Base-by-base conservation (phyloP, 148 eudicot genomes). In the Fagopyrum homotropicum region DNA sequence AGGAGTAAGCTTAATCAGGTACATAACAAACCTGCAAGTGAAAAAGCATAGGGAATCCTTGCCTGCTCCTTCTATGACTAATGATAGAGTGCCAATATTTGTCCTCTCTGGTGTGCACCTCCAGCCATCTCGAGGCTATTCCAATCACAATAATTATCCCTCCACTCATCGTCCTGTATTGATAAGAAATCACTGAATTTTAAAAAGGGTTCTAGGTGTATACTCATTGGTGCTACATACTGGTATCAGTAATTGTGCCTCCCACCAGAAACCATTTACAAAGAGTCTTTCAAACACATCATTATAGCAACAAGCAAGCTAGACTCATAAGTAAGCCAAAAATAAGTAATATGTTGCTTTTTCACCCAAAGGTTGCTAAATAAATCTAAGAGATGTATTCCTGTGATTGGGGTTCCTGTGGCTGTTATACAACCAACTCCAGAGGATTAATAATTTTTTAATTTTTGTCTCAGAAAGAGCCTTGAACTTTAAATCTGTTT, bases 91-190 rank as follows among this genome's bases (percentile, higher is more conserved):
- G 84, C 93, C 91, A 90, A 81, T 86, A 91, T 77, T 84, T 91
- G 80, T 79, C 85, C 52, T 84, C 81, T 81, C 81, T 75, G 64
- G 78, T 70, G 76, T 79, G 80, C 76, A 73, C 48, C 75, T 91
- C 93, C 71, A 91, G 73, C 88, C 88, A 91, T 56, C 83, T 87
- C 43, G 89, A 85, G 75, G 79, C 82, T 80, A 81, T 82, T 81
- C 97, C 97, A 49, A 94, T 85, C 48, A 81, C 50, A 77, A 90
- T 69, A 52, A 91, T 87, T 76, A 94, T 51, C 77, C 82, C 86
- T 77, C 96, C 98, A 80, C 97, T 87, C 19, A 81, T 82, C 80
- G 82, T 77, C 68, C 98, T 94, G 82, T 75, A n/a, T 12, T 35
- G 47, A 66, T 5, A 66, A 29, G 69, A 6, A 63, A 17, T 56